phyloP scores from a whole-genome alignment of 257 asterid species.

The Solanum pennellii region DNA sequence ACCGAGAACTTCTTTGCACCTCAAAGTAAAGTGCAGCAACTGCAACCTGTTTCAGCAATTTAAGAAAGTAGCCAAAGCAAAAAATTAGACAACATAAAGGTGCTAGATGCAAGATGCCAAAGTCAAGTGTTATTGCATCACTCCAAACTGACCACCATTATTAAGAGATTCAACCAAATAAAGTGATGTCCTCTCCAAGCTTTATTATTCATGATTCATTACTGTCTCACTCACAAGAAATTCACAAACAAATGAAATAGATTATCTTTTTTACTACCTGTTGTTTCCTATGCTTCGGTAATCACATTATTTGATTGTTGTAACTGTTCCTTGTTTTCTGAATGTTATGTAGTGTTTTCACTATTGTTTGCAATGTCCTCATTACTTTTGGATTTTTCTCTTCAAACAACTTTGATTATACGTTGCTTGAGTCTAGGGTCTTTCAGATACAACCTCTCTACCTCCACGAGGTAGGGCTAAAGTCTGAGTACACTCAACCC shows the following conservation, averaged over 20 bases:
- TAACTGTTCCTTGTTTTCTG: not conserved
- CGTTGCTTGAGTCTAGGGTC: not conserved
- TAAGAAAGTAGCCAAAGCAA: not conserved
- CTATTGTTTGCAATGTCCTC: not conserved
- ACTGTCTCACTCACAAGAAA: not conserved
- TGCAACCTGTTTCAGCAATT: conserved; percentile 50
- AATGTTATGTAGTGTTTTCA: not conserved
- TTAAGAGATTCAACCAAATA: not conserved
- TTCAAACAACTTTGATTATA: not conserved
- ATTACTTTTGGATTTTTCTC: not conserved
- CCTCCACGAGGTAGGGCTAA: not conserved
- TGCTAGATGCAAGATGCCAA: not conserved
- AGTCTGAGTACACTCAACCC: not conserved
- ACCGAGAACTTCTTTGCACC: conserved; percentile 82
- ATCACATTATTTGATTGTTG: not conserved
- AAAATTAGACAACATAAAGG: not conserved
- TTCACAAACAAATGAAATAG: not conserved
- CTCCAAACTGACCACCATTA: not conserved
- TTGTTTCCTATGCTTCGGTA: not conserved
- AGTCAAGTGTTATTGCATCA: not conserved
- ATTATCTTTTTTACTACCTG: not conserved
- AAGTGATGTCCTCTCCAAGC: not conserved
- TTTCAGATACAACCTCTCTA: not conserved
- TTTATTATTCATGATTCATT: not conserved
- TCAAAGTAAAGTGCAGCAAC: conserved; percentile 77